A percentile compares a stretch with the other conserved stretches of the same genome.
These are phyloP conservation scores for Adenanthera pavonina DNA, from an alignment of 306 rosid species.

Conservation along the genomic window DNA sequence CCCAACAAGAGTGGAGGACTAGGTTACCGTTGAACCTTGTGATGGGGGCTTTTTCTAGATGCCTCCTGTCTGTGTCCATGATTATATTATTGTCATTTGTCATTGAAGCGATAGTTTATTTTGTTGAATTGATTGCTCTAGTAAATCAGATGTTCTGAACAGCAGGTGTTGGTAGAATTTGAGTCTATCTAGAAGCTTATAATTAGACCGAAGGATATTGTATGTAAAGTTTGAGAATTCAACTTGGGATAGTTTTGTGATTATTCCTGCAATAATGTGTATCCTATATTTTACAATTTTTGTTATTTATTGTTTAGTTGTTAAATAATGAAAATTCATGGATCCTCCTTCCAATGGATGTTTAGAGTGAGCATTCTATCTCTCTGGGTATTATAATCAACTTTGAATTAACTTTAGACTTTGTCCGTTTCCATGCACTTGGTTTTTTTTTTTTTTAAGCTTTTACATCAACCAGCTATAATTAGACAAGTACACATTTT, in stretches of 20 bases:
- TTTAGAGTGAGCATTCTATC: background rate
- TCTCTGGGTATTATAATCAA: no score
- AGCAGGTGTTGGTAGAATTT: slow-evolving; percentile 9
- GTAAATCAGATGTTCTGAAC: background rate
- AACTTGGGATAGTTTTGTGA: background rate
- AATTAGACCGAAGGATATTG: background rate
- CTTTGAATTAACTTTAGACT: no score
- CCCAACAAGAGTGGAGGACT: slow-evolving; percentile 1
- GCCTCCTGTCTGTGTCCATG: slow-evolving; percentile 14
- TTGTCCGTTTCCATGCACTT: no score
- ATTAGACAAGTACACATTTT: no score
- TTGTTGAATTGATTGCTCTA: slow-evolving; percentile 1
- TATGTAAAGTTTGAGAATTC: slow-evolving; percentile 3
- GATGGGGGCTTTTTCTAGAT: background rate
- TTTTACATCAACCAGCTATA: no score
- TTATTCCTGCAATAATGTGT: slow-evolving; percentile 8
- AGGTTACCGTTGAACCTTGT: background rate
- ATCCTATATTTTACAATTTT: background rate
- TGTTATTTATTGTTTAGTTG: background rate
- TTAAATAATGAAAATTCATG: background rate
- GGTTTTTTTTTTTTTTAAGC: no score
- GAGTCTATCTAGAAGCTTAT: background rate
- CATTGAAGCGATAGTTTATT: background rate
- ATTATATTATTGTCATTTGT: slow-evolving; percentile 3
- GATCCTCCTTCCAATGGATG: background rate